Evolutionary conservation across 2,329 filamentous ascomycete species (phyloP).

Genomic region (Epichloe brachyelytri): DNA sequence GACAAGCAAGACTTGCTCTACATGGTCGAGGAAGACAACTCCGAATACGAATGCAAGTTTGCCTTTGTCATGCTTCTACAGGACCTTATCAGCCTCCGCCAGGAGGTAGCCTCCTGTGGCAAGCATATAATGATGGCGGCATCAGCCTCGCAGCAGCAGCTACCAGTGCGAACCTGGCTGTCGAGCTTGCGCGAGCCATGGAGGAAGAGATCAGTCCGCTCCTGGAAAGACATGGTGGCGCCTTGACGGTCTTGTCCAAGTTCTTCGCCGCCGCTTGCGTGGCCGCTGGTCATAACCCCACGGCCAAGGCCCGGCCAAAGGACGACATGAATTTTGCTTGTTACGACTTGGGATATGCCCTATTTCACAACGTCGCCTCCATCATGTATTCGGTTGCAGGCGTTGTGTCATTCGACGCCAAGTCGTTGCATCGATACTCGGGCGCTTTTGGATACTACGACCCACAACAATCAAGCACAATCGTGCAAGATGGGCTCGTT

Average conservation of each 20-base stretch:
- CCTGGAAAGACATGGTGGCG: background rate
- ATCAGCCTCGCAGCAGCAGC: background rate
- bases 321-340: background rate
- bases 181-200: background rate
- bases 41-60: background rate
- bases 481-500: background rate
- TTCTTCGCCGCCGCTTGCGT: background rate
- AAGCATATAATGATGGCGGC: background rate
- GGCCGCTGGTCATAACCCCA: background rate
- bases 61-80: background rate
- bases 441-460: background rate
- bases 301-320: background rate
- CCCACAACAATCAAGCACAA: background rate
- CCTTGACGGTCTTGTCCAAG: background rate
- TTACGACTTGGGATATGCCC: background rate
- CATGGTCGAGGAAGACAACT: background rate
- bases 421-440: background rate
- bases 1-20: background rate
- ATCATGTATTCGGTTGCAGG: background rate
- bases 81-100: background rate
- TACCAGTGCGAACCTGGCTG: background rate
- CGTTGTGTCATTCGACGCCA: background rate
- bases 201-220: background rate
- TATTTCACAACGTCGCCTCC: background rate
- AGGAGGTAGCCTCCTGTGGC: background rate